A percentile compares a stretch with the other conserved stretches of the same genome.
These are phyloP conservation scores for Umbelopsis ramanniana DNA, from an alignment of 192 early-diverging fungal species.

Conservation along the genomic window DNA sequence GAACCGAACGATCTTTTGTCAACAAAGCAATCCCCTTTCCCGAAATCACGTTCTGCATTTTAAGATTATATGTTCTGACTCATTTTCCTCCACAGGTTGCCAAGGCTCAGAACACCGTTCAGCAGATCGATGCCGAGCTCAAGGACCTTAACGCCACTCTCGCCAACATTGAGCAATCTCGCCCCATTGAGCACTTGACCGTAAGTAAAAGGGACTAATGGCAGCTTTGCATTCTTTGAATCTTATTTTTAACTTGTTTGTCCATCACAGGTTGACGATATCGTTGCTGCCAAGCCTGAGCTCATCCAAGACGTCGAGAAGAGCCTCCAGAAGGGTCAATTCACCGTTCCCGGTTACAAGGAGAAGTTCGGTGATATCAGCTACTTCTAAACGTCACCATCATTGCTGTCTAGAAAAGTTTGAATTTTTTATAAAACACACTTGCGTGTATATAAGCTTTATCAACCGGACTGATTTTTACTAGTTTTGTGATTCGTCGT, in stretches of 20 bases:
- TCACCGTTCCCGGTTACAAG: conserved; percentile 93
- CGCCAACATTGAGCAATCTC: conserved; percentile 90
- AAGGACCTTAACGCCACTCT: conserved; percentile 87
- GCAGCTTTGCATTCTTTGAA: background rate
- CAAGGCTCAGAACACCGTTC: conserved; percentile 82
- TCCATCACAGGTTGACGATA: conserved; percentile 80
- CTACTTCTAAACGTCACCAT: conserved; percentile 58
- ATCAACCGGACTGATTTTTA: too few species aligned
- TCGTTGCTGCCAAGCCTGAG: conserved; percentile 92
- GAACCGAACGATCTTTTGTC: background rate
- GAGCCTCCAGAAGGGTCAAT: conserved; percentile 91
- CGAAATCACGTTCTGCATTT: background rate
- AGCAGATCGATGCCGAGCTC: conserved; percentile 85
- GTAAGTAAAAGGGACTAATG: conserved; percentile 51
- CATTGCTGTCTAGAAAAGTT: conserved; percentile 22
- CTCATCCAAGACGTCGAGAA: conserved; percentile 88
- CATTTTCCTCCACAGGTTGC: conserved; percentile 57
- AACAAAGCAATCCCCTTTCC: background rate
- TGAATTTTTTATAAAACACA: conserved; percentile 17
- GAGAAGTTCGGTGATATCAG: conserved; percentile 86
- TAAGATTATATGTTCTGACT: background rate
- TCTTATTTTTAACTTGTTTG: conserved; percentile 20
- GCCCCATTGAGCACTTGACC: conserved; percentile 93
- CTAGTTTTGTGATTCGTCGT: too few species aligned
- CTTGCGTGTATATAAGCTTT: background rate